Evolutionary conservation across 192 early-diverging fungal genomes (phyloP), one percentile per base, ranked within the genome.

Genomic region (Gaertneriomyces semiglobifer): DNA sequence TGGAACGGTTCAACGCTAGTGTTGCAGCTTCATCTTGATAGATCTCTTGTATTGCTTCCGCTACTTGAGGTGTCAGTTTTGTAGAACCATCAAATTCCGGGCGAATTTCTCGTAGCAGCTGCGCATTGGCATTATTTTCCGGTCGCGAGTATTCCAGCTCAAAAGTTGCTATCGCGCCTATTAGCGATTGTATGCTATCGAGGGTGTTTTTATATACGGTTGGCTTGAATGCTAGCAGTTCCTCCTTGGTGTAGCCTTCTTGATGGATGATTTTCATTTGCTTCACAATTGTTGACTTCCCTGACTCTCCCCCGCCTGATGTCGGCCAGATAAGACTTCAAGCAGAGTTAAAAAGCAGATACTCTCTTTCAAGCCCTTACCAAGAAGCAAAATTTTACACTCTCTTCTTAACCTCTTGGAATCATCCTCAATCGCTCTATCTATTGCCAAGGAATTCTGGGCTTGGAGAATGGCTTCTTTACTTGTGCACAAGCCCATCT

Each of bases 251-350:
- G 72, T 92, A 95, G 8, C 92, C 94, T 60, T 91, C 89, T 74
- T 93, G 90, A 77, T 95, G 92, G 67, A 96, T 94, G 71, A 96
- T 92, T 78, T 93, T 95, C 94, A 96, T 96, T 74, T 96, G 94
- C 68, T 96, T 96, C 12, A 96, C 87, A 65, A 96, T 94, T 50
- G 94, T 96, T 47, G 92, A 93, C 74, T 94, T 95, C 65, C 93
- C 94, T 55, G 93, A 95, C 79, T 96, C 94, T 57, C 93, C 94
- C 63, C 88, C 90, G 40, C 91, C 90, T 89, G 38, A 8, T 5
- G 20, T 6, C n/a, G 3, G 50, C 20, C n/a, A n/a, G 50, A 52
- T 20, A 6, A 20, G 5, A 5, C n/a, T 18, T 52, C n/a, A n/a
- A 4, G n/a, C 50, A 6, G 4, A 33, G 25, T 33, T 33, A 52